phyloP scores from a whole-genome alignment of 768 basidiomycete species.

The Lactarius quietus region DNA sequence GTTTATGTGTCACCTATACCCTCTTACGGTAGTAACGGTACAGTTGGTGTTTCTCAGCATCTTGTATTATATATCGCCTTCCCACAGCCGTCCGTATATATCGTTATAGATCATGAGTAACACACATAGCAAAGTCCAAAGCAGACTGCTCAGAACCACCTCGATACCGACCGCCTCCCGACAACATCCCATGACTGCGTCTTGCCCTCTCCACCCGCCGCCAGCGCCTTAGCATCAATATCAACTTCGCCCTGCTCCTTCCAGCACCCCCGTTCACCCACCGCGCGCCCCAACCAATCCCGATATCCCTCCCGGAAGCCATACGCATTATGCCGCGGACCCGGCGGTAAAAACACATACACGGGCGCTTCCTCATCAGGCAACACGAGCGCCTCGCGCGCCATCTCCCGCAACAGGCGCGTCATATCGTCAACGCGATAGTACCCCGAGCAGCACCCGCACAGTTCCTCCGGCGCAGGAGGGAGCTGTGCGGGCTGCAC shows the following conservation, averaged over 20 bases:
- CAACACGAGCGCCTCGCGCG: conserved; percentile 7
- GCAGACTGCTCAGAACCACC: conserved; percentile 3
- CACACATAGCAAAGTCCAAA: not conserved
- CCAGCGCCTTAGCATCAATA: conserved; percentile 7
- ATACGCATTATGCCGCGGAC: conserved; percentile 16
- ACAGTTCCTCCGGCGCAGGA: conserved; percentile 17
- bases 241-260: conserved; percentile 10
- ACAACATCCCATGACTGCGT: conserved; percentile 7
- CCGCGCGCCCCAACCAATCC: conserved; percentile 15
- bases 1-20: too few relatives aligned
- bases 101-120: too few relatives aligned
- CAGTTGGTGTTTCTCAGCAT: too few relatives aligned
- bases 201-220: not conserved
- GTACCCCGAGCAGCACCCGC: conserved; percentile 26
- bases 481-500: conserved; percentile 22
- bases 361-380: not conserved
- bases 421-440: conserved; percentile 24
- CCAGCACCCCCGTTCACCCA: conserved; percentile 17
- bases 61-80: too few relatives aligned
- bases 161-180: conserved; percentile 15
- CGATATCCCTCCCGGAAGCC: conserved; percentile 15
- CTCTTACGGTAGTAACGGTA: too few relatives aligned
- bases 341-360: conserved; percentile 24
- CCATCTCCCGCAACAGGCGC: conserved; percentile 24
- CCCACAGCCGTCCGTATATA: too few relatives aligned